Evolutionary conservation across 2,329 filamentous ascomycete species (phyloP).

Genomic region (Calonectria fujianensis): DNA sequence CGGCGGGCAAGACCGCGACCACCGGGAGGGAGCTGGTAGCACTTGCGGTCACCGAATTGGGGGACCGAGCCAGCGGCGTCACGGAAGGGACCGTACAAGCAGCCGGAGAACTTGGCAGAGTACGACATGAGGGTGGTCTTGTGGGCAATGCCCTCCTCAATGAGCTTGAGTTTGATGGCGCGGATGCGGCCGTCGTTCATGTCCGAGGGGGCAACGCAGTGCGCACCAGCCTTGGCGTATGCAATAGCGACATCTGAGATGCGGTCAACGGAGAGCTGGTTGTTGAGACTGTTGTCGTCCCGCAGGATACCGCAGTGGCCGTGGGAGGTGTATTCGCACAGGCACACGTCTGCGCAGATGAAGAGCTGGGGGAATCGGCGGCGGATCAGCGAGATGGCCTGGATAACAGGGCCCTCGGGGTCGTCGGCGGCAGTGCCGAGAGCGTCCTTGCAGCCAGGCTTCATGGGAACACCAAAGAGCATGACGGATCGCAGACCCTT

Average conservation of each 20-base stretch:
- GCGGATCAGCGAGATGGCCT: constrained; percentile 87
- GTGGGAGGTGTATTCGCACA: constrained; percentile 99
- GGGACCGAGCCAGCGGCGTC: constrained; percentile 95
- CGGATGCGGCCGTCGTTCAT: constrained; percentile 99
- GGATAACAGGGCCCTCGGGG: constrained; percentile 92
- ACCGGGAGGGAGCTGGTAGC: constrained; percentile 96
- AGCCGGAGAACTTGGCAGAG: constrained; percentile 97
- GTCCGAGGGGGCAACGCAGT: constrained; percentile 97
- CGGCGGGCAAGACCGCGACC: constrained; percentile 93
- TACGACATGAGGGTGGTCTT: constrained; percentile 97
- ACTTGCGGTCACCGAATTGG: constrained; percentile 94
- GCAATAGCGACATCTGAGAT: constrained; percentile 98
- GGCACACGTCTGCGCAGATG: constrained; percentile 93
- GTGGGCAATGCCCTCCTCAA: constrained; percentile 95
- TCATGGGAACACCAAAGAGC: constrained; percentile 93
- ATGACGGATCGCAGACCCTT: constrained; percentile 96
- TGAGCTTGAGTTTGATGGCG: constrained; percentile 98
- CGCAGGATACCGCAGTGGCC: constrained; percentile 97
- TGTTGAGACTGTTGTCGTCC: constrained; percentile 95
- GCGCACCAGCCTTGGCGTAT: constrained; percentile 95
- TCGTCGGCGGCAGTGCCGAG: constrained; percentile 95
- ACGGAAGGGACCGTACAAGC: constrained; percentile 96
- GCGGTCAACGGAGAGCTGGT: constrained; percentile 92
- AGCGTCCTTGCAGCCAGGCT: constrained; percentile 88
- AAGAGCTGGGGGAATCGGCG: constrained; percentile 92